Conservation (phyloP, 345 rosid species). For the Gossypioides kirkii region DNA sequence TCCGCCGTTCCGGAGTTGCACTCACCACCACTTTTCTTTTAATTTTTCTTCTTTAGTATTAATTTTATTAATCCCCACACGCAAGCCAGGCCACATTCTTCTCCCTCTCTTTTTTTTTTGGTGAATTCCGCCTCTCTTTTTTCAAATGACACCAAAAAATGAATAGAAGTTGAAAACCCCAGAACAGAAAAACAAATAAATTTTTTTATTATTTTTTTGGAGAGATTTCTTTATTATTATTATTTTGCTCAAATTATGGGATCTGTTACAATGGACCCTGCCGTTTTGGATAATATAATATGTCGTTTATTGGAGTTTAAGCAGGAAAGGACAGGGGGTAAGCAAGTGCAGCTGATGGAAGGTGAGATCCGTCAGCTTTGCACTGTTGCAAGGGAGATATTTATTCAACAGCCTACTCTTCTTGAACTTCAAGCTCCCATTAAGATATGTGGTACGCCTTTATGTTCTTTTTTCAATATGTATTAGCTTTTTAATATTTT, state of each 20-base stretch:
- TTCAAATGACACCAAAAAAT: background rate
- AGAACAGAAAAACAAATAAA: constrained; percentile 14
- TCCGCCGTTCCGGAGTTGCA: constrained; percentile 32
- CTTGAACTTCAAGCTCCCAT: constrained; percentile 91
- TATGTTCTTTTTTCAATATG: background rate
- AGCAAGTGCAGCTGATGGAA: constrained; percentile 78
- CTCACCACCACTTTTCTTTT: constrained; percentile 7
- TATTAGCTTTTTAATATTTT: background rate
- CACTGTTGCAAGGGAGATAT: constrained; percentile 54
- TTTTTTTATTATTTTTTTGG: background rate
- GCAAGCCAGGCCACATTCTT: background rate
- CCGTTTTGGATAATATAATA: constrained; percentile 64
- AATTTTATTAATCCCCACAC: no score
- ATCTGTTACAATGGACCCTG: constrained; percentile 45
- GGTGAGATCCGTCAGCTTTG: constrained; percentile 86
- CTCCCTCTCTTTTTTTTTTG: no score
- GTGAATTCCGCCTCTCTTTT: background rate
- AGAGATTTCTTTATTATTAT: background rate
- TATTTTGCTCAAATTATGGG: constrained; percentile 9
- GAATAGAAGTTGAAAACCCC: background rate
- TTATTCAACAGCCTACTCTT: constrained; percentile 82
- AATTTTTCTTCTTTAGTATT: no score
- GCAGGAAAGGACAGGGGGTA: constrained; percentile 48
- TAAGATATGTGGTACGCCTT: constrained; percentile 79
- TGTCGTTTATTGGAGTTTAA: constrained; percentile 56